Evolutionary conservation across 1,284 basidiomycete genomes (phyloP).

Genomic region (Butyriboletus appendiculatus): DNA sequence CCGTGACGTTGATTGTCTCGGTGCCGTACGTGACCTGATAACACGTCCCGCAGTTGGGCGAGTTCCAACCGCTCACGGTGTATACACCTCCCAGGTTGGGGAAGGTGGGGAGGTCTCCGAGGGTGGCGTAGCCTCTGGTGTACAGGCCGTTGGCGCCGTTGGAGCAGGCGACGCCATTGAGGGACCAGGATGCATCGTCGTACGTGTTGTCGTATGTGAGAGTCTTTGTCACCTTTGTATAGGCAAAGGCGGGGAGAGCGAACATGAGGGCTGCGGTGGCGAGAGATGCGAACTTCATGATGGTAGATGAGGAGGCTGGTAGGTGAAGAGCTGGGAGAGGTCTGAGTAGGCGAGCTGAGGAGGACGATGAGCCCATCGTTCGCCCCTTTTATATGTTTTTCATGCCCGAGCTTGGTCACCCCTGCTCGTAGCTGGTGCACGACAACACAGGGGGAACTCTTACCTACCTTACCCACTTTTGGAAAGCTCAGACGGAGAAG

Average conservation of each 20-base stretch:
- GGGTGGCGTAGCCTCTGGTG: constrained; percentile 45
- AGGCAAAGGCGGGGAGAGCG: constrained; percentile 15
- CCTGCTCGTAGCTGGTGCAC: no score
- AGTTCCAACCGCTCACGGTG: constrained; percentile 37
- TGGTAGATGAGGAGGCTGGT: background rate
- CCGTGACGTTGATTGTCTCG: no score
- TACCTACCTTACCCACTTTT: background rate
- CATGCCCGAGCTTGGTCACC: no score
- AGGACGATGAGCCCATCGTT: no score
- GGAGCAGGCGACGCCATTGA: constrained; percentile 49
- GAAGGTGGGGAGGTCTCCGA: constrained; percentile 49
- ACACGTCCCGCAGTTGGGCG: constrained; percentile 38
- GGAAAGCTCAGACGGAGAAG: no score
- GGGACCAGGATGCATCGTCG: constrained; percentile 37
- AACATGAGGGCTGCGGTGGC: constrained; percentile 10
- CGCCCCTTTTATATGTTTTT: no score
- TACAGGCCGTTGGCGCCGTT: constrained; percentile 43
- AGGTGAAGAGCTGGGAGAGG: no score
- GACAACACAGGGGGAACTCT: no score
- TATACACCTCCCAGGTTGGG: constrained; percentile 51
- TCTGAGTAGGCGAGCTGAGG: no score
- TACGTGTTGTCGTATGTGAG: constrained; percentile 40
- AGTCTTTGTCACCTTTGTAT: constrained; percentile 5
- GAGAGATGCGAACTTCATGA: constrained; percentile 28
- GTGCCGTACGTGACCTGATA: constrained; percentile 31